A percentile compares a stretch with the other conserved stretches of the same genome.
These are phyloP conservation scores for Magnolia changhungtana DNA, from an alignment of 164 flowering plant genomes.

Conservation along the genomic window DNA sequence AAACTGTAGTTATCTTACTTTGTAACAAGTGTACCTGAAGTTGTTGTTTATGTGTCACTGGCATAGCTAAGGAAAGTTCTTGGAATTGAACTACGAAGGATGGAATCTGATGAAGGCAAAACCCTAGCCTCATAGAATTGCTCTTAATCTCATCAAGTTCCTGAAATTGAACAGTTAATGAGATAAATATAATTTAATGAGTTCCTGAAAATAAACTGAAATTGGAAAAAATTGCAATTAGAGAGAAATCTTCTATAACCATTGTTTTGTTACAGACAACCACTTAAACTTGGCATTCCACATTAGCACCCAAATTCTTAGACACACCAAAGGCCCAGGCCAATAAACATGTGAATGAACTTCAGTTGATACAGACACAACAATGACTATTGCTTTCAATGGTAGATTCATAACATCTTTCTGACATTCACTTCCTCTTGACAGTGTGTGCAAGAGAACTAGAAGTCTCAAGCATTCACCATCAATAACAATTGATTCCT, in stretches of 20 bases:
- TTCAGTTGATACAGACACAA: conserved; percentile 48
- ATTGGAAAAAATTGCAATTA: too few relatives aligned
- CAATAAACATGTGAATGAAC: conserved; percentile 26
- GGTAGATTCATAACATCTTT: conserved; percentile 56
- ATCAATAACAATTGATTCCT: conserved; percentile 49
- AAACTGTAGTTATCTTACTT: neutral
- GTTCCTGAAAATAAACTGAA: too few relatives aligned
- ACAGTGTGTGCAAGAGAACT: conserved; percentile 65
- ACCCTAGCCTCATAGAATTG: conserved; percentile 59
- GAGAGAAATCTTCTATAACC: too few relatives aligned
- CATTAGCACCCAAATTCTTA: too few relatives aligned
- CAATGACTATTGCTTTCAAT: conserved; percentile 56
- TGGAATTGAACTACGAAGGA: conserved; percentile 61
- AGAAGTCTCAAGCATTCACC: conserved; percentile 74
- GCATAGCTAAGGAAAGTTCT: conserved; percentile 76
- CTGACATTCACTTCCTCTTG: conserved; percentile 51
- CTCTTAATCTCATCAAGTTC: conserved; percentile 59
- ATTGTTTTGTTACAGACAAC: too few relatives aligned
- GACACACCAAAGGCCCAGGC: too few relatives aligned
- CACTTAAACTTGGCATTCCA: too few relatives aligned
- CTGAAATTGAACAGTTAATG: conserved; percentile 31
- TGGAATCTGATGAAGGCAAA: conserved; percentile 84
- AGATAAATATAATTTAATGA: neutral
- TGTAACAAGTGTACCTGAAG: conserved; percentile 57
- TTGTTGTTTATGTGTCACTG: conserved; percentile 55